Base-by-base conservation (phyloP, 2,329 filamentous ascomycete species). In the Dactylellina sp. region DNA sequence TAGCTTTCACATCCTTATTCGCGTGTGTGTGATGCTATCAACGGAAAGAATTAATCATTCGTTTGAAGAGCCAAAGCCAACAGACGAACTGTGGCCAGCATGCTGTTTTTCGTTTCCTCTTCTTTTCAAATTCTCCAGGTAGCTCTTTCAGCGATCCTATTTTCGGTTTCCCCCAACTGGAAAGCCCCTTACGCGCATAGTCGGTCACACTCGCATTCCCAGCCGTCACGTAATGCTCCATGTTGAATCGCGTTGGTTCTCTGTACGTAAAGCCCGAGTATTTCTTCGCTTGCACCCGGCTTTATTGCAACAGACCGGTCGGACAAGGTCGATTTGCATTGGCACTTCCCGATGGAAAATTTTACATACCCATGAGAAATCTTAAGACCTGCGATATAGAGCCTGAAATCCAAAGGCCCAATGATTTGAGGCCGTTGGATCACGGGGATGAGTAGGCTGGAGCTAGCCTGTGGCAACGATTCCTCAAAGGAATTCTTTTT, bases 231-330 rank as follows among this genome's bases (percentile, higher is more conserved):
- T 56, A 44, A 70, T 70, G 12, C 25, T 22, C 56, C 24, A 40
- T n/a, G 25, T 62, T 9, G 28, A 32, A 32, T 32, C 28, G 59
- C 39, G 50, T 52, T 46, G 55, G 60, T 70, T 70, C 9, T 44
- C 49, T 50, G 46, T 70, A 61, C 55, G 56, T 70, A 70, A 62
- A 70, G n/a, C 55, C 64, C 55, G 64, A 62, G 20, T 61, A 55
- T 53, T 53, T 60, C 46, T 53, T 60, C 63, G 63, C 37, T 53
- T 50, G 22, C 25, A 20, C 7, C 61, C 56, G 56, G 64, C 28
- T 62, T 44, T 57, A 37, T 28, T 28, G 28, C 25, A 18, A 20
- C 16, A 20, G 4, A 46, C 9, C 20, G 6, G 18, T 46, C 14
- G 39, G 20, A 28, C 57, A 50, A 14, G 44, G 59, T 52, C 9